Base-by-base conservation (phyloP, 495 filamentous ascomycete species). In the Tuber microsphaerosporum region DNA sequence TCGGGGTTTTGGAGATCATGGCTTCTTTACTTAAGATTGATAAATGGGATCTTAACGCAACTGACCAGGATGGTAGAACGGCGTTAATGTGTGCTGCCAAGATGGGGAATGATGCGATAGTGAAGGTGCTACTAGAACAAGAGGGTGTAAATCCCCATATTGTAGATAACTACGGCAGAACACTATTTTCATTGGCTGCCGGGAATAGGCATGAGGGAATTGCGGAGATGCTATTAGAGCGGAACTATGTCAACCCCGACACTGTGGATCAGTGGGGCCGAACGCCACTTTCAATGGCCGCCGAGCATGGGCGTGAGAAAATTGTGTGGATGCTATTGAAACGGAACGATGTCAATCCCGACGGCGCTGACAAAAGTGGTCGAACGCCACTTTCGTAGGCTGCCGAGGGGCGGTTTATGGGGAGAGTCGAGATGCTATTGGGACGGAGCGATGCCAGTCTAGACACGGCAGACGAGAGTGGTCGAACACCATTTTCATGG, bases 231-330 rank as follows among this genome's bases (percentile, higher is more conserved):
- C 2, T 37, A 37, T 37, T 37, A 37, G 34, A 37, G 34, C 34
- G 34, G 34, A 37, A 37, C 34, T 1, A 37, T 37, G 34, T 37
- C 34, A 37, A 37, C 2, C 34, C 34, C 34, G 34, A 37, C 34
- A 48, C 76, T 84, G 2, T 2, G 2, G 34, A 37, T 84, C 76
- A 9, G 79, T 0, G 77, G 61, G 76, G 80, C 31, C 81, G 81
- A 48, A 85, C 82, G 7, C 83, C 86, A 45, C 79, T 87, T 65
- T 84, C 73, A 14, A 14, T 1, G 78, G 85, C 85, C 31, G 83
- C 84, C 37, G 77, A 72, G 71, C 6, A 20, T 61, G 34, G 34
- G 2, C 34, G 34, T 37, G 34, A 37, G 34, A 2, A 37, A 37
- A 37, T 37, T 37, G 34, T 37, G 34, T 2, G 1, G 34, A 37